Percentiles rank a stretch among this genome's conserved stretches.
These are phyloP conservation scores for Lablab purpureus DNA, from an alignment of 306 rosid genomes.

Conservation along the genomic window DNA sequence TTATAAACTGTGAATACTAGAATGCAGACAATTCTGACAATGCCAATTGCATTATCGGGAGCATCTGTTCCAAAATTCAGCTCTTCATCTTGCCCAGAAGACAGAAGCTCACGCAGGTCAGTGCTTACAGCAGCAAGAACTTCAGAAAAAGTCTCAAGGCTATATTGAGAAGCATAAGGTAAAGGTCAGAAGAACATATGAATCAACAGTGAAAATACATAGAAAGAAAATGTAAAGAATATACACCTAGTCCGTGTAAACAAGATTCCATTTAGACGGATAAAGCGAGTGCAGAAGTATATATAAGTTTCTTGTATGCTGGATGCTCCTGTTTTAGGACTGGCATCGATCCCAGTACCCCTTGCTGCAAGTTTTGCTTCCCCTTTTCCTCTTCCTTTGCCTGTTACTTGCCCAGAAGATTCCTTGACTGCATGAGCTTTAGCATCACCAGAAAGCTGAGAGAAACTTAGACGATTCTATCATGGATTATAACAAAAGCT, in stretches of 20 bases:
- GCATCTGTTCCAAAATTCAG: conserved; percentile 64
- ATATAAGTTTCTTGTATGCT: conserved; percentile 58
- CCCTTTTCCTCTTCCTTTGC: conserved; percentile 77
- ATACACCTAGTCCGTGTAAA: conserved; percentile 87
- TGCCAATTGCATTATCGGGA: conserved; percentile 66
- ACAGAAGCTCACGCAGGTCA: conserved; percentile 68
- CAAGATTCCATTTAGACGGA: conserved; percentile 91
- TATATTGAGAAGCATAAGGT: conserved; percentile 38
- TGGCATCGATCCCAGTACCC: conserved; percentile 53
- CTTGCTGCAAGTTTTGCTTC: conserved; percentile 62
- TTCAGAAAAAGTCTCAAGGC: conserved; percentile 87
- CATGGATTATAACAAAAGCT: neutral
- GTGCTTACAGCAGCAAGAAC: conserved; percentile 71
- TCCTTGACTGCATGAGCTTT: conserved; percentile 66
- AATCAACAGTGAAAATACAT: neutral
- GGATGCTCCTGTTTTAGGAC: conserved; percentile 55
- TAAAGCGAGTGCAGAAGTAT: conserved; percentile 75
- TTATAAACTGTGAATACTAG: conserved; percentile 79
- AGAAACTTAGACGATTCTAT: conserved; percentile 83
- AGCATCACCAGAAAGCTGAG: conserved; percentile 68
- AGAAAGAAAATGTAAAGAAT: neutral
- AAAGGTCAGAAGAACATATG: conserved; percentile 22
- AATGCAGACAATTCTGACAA: conserved; percentile 76
- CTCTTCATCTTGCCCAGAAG: conserved; percentile 74
- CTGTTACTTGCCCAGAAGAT: conserved; percentile 56